Conservation (phyloP, 2,329 filamentous ascomycete genomes). For the Fusarium multiceps region DNA sequence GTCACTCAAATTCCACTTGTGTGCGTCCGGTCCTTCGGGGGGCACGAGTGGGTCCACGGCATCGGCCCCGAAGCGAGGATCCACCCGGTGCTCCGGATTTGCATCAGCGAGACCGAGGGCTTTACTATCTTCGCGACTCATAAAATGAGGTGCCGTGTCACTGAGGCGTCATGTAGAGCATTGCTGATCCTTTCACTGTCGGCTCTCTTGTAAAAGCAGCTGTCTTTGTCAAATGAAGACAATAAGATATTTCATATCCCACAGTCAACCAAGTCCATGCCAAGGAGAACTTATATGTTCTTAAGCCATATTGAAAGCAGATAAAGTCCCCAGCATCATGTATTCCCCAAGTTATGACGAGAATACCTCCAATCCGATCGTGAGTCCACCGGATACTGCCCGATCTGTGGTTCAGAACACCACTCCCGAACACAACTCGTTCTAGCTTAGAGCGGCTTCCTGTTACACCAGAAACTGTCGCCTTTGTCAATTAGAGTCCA, state of each 20-base stretch:
- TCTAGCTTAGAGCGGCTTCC: background rate
- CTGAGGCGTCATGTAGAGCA: background rate
- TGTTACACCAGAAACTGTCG: background rate
- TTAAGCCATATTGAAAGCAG: too few species aligned
- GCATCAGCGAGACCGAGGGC: background rate
- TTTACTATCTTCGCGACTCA: background rate
- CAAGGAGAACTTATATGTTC: background rate
- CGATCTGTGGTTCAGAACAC: background rate
- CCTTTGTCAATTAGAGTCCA: background rate
- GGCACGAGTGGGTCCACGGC: conserved; percentile 4
- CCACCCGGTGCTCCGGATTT: background rate
- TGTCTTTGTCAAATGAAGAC: background rate
- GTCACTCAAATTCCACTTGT: background rate
- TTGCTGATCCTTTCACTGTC: accelerated
- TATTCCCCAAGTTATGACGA: background rate
- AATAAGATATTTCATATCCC: background rate
- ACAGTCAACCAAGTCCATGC: background rate
- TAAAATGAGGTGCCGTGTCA: background rate
- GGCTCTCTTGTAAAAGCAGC: background rate
- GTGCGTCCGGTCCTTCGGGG: background rate
- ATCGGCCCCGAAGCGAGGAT: background rate
- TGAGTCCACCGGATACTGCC: background rate
- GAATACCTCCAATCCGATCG: background rate
- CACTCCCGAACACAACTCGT: background rate
- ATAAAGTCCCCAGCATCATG: background rate